Base-by-base conservation (phyloP, 140 eudicot genomes). In the Artemisia princeps region DNA sequence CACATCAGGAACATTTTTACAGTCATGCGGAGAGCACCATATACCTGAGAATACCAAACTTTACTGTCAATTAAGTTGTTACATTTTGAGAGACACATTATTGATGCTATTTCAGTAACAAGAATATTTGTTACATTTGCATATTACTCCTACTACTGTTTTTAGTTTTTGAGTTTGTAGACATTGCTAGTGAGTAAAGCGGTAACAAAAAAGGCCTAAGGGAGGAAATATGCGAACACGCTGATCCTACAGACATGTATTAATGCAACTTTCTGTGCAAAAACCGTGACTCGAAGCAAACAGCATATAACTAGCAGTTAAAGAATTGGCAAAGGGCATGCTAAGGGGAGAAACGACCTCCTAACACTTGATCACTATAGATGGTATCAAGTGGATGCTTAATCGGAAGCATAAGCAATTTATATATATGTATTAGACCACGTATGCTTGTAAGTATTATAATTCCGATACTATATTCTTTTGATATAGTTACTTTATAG, bases 1-100 rank as follows among this genome's bases (percentile, higher is more conserved):
- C 95, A 92, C 99, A 92, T 92, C 71, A 92, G 58, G 77, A 92
- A 92, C 87, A 92, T 92, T 81, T 92, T 92, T 50, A 92, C 99
- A 59, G 90, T 73, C 99, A 92, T 92, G 45, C 99, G 95, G 49
- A 92, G 87, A 61, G 99, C 99, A 59, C 99, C 99, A 75, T 81
- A 92, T 64, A 92, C 99, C 99, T 92, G 83, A 67, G 69, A 64
- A 14, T 40, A 63, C 28, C 64, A 48, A 37, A 24, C 45, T 23
- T 9, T 11, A 62, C 23, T 23, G n/a, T 72, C 60, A 60, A 72
- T 44, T 26, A 28, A 45, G 20, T 64, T 44, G 60, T 44, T 44
- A 24, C 66, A 26, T 9, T 37, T 4, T 70, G 49, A 45, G 6
- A 58, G 66, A 57, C 33, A 19, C 51, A 54, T 30, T 53, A 64